Evolutionary conservation across 495 filamentous ascomycete genomes (phyloP).

Genomic region (Aspergillus ellipticus): DNA sequence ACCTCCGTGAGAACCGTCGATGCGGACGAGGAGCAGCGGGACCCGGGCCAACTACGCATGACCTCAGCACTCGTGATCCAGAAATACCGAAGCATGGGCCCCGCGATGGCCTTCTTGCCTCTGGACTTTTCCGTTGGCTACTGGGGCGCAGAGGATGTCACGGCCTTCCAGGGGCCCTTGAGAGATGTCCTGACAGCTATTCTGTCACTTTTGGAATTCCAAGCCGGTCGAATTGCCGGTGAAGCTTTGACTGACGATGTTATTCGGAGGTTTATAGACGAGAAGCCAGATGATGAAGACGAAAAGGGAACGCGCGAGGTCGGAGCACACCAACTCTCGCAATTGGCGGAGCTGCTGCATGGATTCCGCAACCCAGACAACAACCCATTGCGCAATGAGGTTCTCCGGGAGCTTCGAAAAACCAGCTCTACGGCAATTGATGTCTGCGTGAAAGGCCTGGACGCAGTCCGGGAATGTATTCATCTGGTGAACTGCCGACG

Average conservation of each 20-base stretch:
- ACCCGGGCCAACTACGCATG: constrained; percentile 12
- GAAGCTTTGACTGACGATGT: constrained; percentile 9
- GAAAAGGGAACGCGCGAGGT: constrained; percentile 6
- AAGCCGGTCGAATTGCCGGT: constrained; percentile 13
- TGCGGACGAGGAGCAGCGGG: constrained; percentile 1
- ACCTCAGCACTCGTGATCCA: constrained; percentile 11
- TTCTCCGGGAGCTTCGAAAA: constrained; percentile 4
- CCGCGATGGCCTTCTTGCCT: constrained; percentile 21
- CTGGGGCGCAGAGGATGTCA: constrained; percentile 21
- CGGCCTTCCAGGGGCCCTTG: constrained; percentile 17
- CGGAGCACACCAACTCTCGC: constrained; percentile 18
- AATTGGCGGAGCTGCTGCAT: constrained; percentile 14
- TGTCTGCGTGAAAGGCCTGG: constrained; percentile 13
- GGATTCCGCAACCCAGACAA: constrained; percentile 11
- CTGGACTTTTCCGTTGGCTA: constrained; percentile 25
- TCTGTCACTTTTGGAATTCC: constrained; percentile 20
- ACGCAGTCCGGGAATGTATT: constrained; percentile 13
- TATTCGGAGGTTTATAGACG: constrained; percentile 5
- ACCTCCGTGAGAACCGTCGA: constrained; percentile 8
- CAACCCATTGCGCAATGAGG: constrained; percentile 9
- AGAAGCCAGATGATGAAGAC: not conserved
- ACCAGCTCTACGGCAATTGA: constrained; percentile 11
- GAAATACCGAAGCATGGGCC: constrained; percentile 17
- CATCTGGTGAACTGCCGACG: constrained; percentile 17
- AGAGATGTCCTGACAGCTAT: constrained; percentile 15